phyloP scores from a whole-genome alignment of 2,329 filamentous ascomycete genomes.

The Pseudogymnoascus sp. region DNA sequence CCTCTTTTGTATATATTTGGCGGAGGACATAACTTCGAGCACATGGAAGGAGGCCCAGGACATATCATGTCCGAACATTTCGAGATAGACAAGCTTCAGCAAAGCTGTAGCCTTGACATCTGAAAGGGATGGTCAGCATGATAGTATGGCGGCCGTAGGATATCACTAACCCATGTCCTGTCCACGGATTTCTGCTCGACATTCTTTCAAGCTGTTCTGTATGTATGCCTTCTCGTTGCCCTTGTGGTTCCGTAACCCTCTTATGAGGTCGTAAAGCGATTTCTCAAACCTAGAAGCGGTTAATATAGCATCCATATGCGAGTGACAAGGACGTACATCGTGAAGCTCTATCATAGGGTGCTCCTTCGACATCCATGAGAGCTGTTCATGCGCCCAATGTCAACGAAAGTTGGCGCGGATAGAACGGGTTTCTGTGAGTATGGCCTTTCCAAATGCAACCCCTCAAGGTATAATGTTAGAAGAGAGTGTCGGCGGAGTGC shows the following conservation, averaged over 20 bases:
- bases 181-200: conserved; percentile 81
- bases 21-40: conserved; percentile 95
- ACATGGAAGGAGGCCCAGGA: conserved; percentile 98
- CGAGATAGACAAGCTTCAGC: conserved; percentile 91
- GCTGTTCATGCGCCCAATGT: not conserved
- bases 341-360: not conserved
- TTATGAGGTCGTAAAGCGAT: conserved; percentile 96
- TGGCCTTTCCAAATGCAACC: not conserved
- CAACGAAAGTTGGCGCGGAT: not conserved
- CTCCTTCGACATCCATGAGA: not conserved
- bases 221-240: conserved; percentile 94
- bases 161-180: conserved; percentile 74
- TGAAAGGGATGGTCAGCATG: conserved; percentile 30
- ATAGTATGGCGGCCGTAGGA: not conserved
- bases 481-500: not conserved
- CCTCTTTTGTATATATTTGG: conserved; percentile 90
- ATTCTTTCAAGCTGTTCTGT: conserved; percentile 88
- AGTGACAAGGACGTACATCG: conserved; percentile 1
- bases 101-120: conserved; percentile 95
- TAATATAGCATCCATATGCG: not conserved
- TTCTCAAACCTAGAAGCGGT: conserved; percentile 78
- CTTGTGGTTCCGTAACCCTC: conserved; percentile 90
- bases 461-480: not conserved
- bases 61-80: conserved; percentile 99
- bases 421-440: not conserved